Percentiles rank a stretch among this genome's conserved stretches.
phyloP scores from a whole-genome alignment of 805 yeast genomes.

The Metschnikowia cerradonensis region DNA sequence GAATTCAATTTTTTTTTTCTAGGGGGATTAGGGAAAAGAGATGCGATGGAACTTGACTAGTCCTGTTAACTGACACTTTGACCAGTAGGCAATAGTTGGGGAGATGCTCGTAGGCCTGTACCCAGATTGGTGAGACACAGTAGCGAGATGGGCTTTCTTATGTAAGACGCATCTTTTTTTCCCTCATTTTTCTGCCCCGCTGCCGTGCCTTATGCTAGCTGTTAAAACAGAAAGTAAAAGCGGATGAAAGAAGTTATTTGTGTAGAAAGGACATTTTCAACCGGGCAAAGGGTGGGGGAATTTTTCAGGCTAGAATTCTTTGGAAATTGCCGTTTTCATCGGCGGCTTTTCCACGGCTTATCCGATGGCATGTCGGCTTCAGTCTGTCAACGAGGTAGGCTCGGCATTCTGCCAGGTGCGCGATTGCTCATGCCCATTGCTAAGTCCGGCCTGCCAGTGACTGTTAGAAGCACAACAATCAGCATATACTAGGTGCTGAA shows the following conservation, averaged over 20 bases:
- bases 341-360: not conserved
- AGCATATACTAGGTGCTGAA: not conserved
- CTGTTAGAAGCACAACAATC: not conserved
- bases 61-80: not conserved
- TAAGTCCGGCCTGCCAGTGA: not conserved
- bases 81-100: not conserved
- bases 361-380: not conserved
- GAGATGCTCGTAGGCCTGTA: constrained; percentile 5
- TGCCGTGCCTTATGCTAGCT: not conserved
- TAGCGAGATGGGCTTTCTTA: constrained; percentile 2
- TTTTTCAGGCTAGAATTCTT: not conserved
- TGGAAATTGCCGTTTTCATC: not conserved
- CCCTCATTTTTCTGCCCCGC: not conserved
- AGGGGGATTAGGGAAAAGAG: not conserved
- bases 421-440: not conserved
- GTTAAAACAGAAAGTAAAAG: not conserved
- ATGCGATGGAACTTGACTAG: not conserved
- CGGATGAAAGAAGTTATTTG: not conserved
- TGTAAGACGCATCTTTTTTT: not conserved
- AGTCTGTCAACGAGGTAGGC: not conserved
- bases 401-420: not conserved
- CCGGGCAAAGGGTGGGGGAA: not conserved
- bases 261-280: not conserved
- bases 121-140: constrained; percentile 3
- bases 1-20: not conserved